A percentile compares a stretch with the other conserved stretches of the same genome.
phyloP scores from a whole-genome alignment of 1,284 basidiomycete genomes.

The Hypsizygus ulmarius region DNA sequence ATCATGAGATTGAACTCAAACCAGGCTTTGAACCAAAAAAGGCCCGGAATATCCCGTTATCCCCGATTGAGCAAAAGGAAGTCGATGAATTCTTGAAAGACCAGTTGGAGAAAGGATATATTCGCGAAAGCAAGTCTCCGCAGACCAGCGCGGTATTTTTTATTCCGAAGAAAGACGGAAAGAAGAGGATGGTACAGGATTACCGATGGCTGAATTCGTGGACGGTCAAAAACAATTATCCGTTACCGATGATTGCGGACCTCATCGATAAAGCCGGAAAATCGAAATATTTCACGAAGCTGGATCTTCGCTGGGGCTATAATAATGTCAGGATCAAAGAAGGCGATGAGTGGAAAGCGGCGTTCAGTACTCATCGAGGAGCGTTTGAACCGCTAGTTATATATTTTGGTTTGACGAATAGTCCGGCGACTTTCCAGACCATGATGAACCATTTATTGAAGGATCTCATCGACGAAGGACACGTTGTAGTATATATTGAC shows the following conservation, averaged over 20 bases:
- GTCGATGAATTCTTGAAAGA: constrained; percentile 30
- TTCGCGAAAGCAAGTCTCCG: constrained; percentile 27
- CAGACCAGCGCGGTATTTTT: constrained; percentile 40
- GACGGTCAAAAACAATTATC: constrained; percentile 36
- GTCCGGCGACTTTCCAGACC: constrained; percentile 28
- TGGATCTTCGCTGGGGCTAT: constrained; percentile 34
- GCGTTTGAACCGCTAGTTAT: constrained; percentile 28
- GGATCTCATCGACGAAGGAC: constrained; percentile 19
- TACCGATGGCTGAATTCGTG: constrained; percentile 36
- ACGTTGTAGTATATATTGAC: constrained; percentile 30
- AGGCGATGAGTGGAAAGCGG: constrained; percentile 31
- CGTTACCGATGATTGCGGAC: constrained; percentile 35
- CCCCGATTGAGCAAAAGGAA: constrained; percentile 5
- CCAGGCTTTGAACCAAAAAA: neutral
- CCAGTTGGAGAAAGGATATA: constrained; percentile 26
- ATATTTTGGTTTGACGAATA: constrained; percentile 34
- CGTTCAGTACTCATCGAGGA: constrained; percentile 24
- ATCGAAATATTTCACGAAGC: constrained; percentile 32
- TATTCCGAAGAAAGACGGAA: constrained; percentile 40
- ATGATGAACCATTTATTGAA: constrained; percentile 26
- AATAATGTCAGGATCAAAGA: constrained; percentile 28
- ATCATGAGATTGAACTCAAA: constrained; percentile 6
- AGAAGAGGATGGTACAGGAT: constrained; percentile 32
- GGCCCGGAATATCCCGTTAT: neutral
- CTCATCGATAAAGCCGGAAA: constrained; percentile 27